Evolutionary conservation across 768 basidiomycete genomes (phyloP), one percentile per base, ranked within the genome.

Genomic region (Boletus speciosus): DNA sequence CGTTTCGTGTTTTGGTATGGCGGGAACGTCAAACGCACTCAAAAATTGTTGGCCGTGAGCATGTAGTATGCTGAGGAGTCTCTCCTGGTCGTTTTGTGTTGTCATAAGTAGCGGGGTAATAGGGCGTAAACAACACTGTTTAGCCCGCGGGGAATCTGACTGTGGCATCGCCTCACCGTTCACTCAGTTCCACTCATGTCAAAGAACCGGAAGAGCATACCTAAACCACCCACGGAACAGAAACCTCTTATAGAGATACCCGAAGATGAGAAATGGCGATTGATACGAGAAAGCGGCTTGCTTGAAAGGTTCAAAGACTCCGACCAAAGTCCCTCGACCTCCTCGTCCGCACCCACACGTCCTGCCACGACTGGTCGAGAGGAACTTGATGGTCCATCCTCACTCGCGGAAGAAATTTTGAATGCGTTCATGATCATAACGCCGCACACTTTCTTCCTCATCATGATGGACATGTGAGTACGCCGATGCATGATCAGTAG

Each of bases 381-480:
- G 19, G 71, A 76, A 15, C 39, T 27, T 21, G 74, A 77, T 38
- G 77, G 74, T 37, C 60, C 70, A 27, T 55, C 72, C 9, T 69
- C 79, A 19, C 70, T 86, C 4, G 76, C 75, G 7, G 86, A 88
- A 56, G 90, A 92, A 72, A 76, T 91, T 37, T 84, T 91, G 68
- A 79, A 83, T 58, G 74, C 87, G 10, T 59, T 79, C 16, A 68
- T 87, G 19, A 71, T 86, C 49, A 80, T 91, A 51, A 84, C 88
- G 34, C 91, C 91, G 0, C 82, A 88, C 61, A 82, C 82, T 3
- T 92, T 85, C 64, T 72, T 92, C 47, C 75, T 92, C 37, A 63
- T 92, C 15, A 73, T 91, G 74, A 90, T 93, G 88, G 85, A 91
- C 65, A 88, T 93, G 91, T 93, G 66, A 62, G 88, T 73, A 19